These are phyloP conservation scores for Myxozyma lipomycoides DNA, from an alignment of 805 yeast genomes.

Conservation along the genomic window DNA sequence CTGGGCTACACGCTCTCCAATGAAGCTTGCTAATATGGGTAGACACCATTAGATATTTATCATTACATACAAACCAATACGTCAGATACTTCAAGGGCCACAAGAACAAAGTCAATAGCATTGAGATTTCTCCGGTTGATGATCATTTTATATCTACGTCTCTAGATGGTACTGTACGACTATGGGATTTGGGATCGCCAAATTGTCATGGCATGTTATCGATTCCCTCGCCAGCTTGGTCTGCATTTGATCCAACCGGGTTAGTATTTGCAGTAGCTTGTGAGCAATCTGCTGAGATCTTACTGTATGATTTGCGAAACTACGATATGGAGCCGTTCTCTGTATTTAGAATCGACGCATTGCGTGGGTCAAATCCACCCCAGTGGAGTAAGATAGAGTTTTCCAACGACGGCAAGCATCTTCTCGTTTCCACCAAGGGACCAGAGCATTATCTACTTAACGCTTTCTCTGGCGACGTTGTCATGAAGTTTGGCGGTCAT, in stretches of 20 bases:
- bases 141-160: slow-evolving; percentile 66
- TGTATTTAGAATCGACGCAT: slow-evolving; percentile 41
- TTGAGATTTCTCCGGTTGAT: slow-evolving; percentile 68
- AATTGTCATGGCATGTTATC: slow-evolving; percentile 60
- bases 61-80: slow-evolving; percentile 72
- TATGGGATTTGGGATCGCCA: slow-evolving; percentile 80
- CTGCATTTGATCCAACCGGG: slow-evolving; percentile 83
- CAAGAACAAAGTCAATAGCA: slow-evolving; percentile 62
- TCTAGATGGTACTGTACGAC: slow-evolving; percentile 69
- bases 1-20: no score
- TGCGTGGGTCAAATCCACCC: slow-evolving; percentile 11
- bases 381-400: slow-evolving; percentile 68
- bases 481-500: slow-evolving; percentile 49
- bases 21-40: no score
- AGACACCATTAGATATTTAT: slow-evolving; percentile 59
- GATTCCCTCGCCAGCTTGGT: slow-evolving; percentile 50
- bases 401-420: slow-evolving; percentile 66
- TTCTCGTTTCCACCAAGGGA: slow-evolving; percentile 56
- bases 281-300: slow-evolving; percentile 43
- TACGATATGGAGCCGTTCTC: slow-evolving; percentile 58
- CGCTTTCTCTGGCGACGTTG: slow-evolving; percentile 58
- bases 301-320: slow-evolving; percentile 58
- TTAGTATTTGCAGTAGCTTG: slow-evolving; percentile 69
- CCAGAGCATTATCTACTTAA: slow-evolving; percentile 62
- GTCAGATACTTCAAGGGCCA: slow-evolving; percentile 87